Evolutionary conservation across 768 basidiomycete genomes (phyloP).

Genomic region (Amanita thiersii): DNA sequence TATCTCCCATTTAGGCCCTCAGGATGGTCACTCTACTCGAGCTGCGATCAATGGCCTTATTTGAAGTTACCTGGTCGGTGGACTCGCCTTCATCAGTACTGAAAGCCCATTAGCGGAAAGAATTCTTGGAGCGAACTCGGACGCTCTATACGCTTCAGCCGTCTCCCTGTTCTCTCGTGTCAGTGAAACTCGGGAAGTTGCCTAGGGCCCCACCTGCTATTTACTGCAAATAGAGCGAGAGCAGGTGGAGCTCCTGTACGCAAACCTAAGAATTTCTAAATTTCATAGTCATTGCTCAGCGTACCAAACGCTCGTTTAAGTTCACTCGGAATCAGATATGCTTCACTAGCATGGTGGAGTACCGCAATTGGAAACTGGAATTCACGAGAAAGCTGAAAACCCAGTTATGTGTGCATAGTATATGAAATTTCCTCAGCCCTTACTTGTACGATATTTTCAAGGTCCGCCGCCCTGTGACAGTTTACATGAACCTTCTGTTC

Average conservation of each 20-base stretch:
- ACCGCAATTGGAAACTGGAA: slow-evolving; percentile 75
- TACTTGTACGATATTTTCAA: slow-evolving; percentile 65
- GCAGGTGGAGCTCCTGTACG: slow-evolving; percentile 67
- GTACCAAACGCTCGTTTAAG: slow-evolving; percentile 64
- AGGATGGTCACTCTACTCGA: slow-evolving; percentile 66
- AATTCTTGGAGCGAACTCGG: slow-evolving; percentile 74
- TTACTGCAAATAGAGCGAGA: slow-evolving; percentile 67
- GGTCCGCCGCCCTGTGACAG: slow-evolving; percentile 57
- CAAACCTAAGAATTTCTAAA: too few species aligned
- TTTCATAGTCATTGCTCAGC: slow-evolving; percentile 23
- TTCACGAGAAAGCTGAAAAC: slow-evolving; percentile 65
- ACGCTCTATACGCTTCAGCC: slow-evolving; percentile 73
- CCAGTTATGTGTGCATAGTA: neutral
- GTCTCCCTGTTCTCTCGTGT: slow-evolving; percentile 42
- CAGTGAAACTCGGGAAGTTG: neutral
- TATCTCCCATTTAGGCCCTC: slow-evolving; percentile 55
- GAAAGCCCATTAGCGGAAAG: slow-evolving; percentile 59
- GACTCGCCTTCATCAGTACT: slow-evolving; percentile 65
- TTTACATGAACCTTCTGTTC: slow-evolving; percentile 32
- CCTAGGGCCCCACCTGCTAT: slow-evolving; percentile 21
- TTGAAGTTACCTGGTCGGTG: too few species aligned
- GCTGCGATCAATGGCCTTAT: neutral
- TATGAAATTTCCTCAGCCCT: slow-evolving; percentile 15
- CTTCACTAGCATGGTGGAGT: slow-evolving; percentile 76
- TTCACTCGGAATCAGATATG: slow-evolving; percentile 73